Base-by-base conservation (phyloP, 2,329 filamentous ascomycete genomes). In the Pezicula carpinea region DNA sequence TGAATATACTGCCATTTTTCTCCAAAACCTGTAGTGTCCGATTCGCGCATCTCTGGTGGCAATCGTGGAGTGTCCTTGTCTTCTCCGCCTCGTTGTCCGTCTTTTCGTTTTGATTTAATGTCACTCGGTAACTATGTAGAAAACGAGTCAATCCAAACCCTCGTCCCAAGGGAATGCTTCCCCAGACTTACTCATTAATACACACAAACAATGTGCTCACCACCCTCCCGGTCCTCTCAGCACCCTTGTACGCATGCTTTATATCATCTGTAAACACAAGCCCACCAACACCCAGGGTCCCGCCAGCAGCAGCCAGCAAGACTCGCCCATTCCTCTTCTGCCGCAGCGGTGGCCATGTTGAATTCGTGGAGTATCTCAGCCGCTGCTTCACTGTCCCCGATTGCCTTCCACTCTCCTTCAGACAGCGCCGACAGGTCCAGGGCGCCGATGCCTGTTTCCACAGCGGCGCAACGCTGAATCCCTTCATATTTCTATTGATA, bases 1-100 rank as follows among this genome's bases (percentile, higher is more conserved):
- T 97, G 60, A 97, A 99, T 53, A 99, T 96, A 22, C 92, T 95
- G 21, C 95, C 93, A 66, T 96, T 97, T 74, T 88, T 89, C 74
- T 99, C 93, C 54, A 97, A 71, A 2, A 95, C 91, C 48, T 77
- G 79, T 35, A 97, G 72, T 1, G 93, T 96, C 52, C 93, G 82
- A 59, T 89, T 79, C 23, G 93, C 93, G 69, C 93, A 99, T 66
- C 93, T 80, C 65, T 95, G 86, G 68, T 99, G 93, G 63, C 93
- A 97, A 53, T 83, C 83, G 57, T 82, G 86, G 44, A 99, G 72
- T 32, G 85, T 67, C n/a, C 68, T 73, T n/a, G 79, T 72, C 62
- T 82, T 80, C 64, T 89, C 80, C 44, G 80, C 76, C 33, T 77
- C 73, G 51, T 88, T 77, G 17, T 82, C 73, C 34, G 69, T 69